Percentiles rank a stretch among this genome's conserved stretches.
phyloP scores from a whole-genome alignment of 1,139 yeast genomes.

The Diutina ranongensis region DNA sequence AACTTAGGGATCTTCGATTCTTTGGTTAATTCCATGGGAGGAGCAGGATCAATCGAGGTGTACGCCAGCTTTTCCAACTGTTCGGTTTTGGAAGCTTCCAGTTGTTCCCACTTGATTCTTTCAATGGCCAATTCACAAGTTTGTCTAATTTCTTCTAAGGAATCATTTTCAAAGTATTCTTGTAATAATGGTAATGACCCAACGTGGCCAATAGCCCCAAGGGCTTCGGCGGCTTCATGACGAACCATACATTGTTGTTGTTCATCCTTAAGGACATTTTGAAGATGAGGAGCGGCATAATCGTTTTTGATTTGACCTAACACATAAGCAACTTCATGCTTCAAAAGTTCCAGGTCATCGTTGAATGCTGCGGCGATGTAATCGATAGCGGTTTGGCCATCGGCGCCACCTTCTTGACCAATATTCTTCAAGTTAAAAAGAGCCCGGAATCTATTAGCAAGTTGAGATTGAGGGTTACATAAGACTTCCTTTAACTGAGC shows the following conservation, averaged over 20 bases:
- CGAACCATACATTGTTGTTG: slow-evolving; percentile 91
- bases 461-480: slow-evolving; percentile 49
- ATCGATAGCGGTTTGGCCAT: slow-evolving; percentile 52
- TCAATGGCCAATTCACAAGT: slow-evolving; percentile 96
- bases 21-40: slow-evolving; percentile 68
- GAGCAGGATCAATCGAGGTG: slow-evolving; percentile 94
- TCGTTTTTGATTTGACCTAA: slow-evolving; percentile 88
- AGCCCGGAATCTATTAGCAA: slow-evolving; percentile 88
- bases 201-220: slow-evolving; percentile 87
- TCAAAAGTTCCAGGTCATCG: slow-evolving; percentile 83
- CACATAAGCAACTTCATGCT: slow-evolving; percentile 98
- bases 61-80: slow-evolving; percentile 65
- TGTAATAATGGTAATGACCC: slow-evolving; percentile 61
- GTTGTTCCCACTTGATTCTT: slow-evolving; percentile 85
- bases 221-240: slow-evolving; percentile 98
- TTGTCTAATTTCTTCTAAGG: slow-evolving; percentile 81
- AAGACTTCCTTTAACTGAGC: slow-evolving; percentile 65
- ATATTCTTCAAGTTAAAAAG: slow-evolving; percentile 79
- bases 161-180: slow-evolving; percentile 59
- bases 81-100: slow-evolving; percentile 54
- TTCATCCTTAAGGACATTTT: slow-evolving; percentile 54
- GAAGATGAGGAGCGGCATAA: slow-evolving; percentile 62
- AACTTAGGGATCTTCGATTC: slow-evolving; percentile 51
- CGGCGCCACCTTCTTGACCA: slow-evolving; percentile 51
- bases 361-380: slow-evolving; percentile 74